A percentile compares a stretch with the other conserved stretches of the same genome.
These are phyloP conservation scores for Botryotinia globosa DNA, from an alignment of 2,329 filamentous ascomycete genomes.

Conservation along the genomic window DNA sequence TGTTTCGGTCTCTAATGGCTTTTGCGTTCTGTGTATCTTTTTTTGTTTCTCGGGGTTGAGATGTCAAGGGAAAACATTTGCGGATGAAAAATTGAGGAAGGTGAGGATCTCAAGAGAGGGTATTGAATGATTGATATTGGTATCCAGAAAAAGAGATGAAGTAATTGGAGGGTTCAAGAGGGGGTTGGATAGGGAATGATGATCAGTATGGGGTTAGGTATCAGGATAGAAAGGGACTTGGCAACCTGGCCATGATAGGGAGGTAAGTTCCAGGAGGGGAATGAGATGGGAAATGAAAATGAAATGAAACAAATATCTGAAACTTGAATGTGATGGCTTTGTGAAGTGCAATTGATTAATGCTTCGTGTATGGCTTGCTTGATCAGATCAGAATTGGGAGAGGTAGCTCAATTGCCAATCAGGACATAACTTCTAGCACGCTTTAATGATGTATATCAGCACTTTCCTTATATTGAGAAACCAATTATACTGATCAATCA, in stretches of 20 bases:
- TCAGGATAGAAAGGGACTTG: neutral
- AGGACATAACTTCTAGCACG: neutral
- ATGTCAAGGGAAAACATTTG: neutral
- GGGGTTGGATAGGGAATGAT: neutral
- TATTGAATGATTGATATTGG: neutral
- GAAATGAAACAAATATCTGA: neutral
- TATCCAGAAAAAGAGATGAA: neutral
- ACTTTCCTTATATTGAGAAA: neutral
- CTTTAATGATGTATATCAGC: neutral
- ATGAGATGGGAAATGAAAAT: slow-evolving; percentile 3
- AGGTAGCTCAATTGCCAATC: neutral
- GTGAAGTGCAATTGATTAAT: neutral
- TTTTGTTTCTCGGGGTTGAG: neutral
- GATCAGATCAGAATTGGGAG: neutral
- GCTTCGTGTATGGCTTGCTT: neutral
- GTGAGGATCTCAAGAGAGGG: neutral
- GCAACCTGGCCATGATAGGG: neutral
- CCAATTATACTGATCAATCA: neutral
- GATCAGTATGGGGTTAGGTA: neutral
- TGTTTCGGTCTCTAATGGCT: neutral
- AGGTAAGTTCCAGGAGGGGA: neutral
- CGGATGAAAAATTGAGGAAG: neutral
- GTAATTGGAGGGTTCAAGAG: neutral
- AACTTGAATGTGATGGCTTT: neutral
- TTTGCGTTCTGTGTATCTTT: neutral